phyloP scores from a whole-genome alignment of 768 basidiomycete genomes.

The Boletales sp. region DNA sequence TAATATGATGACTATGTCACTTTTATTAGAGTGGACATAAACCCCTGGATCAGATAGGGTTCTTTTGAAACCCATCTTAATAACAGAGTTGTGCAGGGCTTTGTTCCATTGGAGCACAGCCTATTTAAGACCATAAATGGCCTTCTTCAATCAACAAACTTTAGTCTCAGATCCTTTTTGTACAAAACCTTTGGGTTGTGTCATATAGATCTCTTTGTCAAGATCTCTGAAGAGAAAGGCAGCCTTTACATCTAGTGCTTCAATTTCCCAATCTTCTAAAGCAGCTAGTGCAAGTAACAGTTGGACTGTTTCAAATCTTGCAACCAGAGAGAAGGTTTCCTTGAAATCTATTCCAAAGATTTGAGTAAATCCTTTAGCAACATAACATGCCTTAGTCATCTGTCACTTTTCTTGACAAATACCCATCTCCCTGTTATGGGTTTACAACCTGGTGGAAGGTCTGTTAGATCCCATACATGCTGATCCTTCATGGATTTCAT shows the following conservation, averaged over 20 bases:
- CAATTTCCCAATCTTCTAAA: conserved; percentile 30
- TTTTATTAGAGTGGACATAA: too few relatives aligned
- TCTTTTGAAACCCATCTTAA: too few relatives aligned
- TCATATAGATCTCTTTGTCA: not conserved
- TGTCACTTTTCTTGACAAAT: not conserved
- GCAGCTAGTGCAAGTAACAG: not conserved
- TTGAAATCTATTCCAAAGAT: conserved; percentile 29
- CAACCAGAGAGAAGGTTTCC: conserved; percentile 11
- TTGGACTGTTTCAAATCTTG: not conserved
- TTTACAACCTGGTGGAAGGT: not conserved
- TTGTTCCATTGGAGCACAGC: not conserved
- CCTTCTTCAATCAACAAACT: too few relatives aligned
- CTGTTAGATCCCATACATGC: not conserved
- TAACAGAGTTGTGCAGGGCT: too few relatives aligned
- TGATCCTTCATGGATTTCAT: not conserved
- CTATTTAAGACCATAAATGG: not conserved
- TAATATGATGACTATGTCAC: too few relatives aligned
- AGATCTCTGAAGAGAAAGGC: conserved; percentile 36
- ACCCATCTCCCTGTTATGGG: not conserved
- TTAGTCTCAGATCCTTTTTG: too few relatives aligned
- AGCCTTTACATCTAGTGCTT: conserved; percentile 40
- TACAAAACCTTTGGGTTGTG: not conserved
- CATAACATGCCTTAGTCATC: conserved; percentile 29
- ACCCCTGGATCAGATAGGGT: too few relatives aligned
- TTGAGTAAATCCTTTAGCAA: conserved; percentile 36